Evolutionary conservation across 1,284 basidiomycete species (phyloP), one percentile per base, ranked within the genome.

Genomic region (Vanrija sp.): DNA sequence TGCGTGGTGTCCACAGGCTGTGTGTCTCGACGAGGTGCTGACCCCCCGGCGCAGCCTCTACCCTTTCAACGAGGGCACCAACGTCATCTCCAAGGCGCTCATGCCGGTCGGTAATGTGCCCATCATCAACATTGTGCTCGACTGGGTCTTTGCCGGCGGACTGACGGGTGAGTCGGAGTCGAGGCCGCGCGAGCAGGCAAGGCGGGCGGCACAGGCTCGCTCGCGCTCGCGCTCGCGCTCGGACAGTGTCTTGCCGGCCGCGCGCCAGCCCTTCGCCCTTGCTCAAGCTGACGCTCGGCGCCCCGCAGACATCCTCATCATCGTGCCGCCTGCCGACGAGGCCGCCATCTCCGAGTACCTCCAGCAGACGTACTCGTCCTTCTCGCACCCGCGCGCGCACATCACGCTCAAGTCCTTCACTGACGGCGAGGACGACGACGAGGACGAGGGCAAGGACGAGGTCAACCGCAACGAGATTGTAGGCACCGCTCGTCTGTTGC

Each of bases 31-130:
- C 44, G 16, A 29, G 16, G 3, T 18, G 46, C 38, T 42, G 9
- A 49, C 58, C 19, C 38, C 14, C 16, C 51, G n/a, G n/a, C n/a
- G n/a, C n/a, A 76, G 75, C 51, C 64, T 77, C 12, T 74, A 72
- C 54, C 75, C 75, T 4, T 70, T 76, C 57, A 77, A 72, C 54
- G 64, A 75, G 50, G 65, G 71, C 25, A 73, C 65, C 53, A 69
- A 72, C 57, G 71, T 66, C 38, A 52, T 73, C 15, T 71, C 75
- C 38, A 96, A 96, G 72, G 88, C 91, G 6, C 78, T 96, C 9
- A 80, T 96, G 29, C 89, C 91, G 3, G 83, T 96, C 39, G 91
- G 85, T 26, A 94, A 95, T 68, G 87, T 83, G 62, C 89, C 91
- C 0, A 85, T 96, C 78, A 81, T 96, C 60, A 89, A 92, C 69